Percentiles rank a stretch among this genome's conserved stretches.
phyloP scores from a whole-genome alignment of 768 basidiomycete genomes.

The Tylopilus felleus region DNA sequence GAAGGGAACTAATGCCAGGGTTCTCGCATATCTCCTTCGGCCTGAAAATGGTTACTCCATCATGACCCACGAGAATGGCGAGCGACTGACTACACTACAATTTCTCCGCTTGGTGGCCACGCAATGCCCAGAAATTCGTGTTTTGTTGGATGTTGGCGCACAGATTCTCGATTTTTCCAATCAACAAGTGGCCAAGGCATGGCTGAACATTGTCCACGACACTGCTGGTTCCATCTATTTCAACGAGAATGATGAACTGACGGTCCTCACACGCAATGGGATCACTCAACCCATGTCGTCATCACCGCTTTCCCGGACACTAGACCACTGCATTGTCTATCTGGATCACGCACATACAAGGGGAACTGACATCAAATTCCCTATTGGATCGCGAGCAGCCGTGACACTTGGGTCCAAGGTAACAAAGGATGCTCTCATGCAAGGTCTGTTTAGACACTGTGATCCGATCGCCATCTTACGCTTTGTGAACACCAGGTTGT shows the following conservation, averaged over 20 bases:
- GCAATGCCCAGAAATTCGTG: no score
- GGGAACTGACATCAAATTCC: no score
- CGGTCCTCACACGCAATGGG: slow-evolving; percentile 23
- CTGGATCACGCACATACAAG: slow-evolving; percentile 38
- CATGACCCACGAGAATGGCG: no score
- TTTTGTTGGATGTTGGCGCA: no score
- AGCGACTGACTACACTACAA: no score
- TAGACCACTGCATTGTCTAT: slow-evolving; percentile 32
- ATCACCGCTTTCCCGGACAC: slow-evolving; percentile 26
- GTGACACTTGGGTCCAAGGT: no score
- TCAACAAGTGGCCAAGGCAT: slow-evolving; percentile 34
- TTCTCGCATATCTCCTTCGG: no score
- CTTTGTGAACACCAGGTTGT: slow-evolving; percentile 48
- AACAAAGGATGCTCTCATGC: no score
- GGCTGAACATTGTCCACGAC: slow-evolving; percentile 32
- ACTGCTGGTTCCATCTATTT: slow-evolving; percentile 27
- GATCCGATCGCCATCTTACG: neutral
- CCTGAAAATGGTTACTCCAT: no score
- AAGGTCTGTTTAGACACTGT: slow-evolving; percentile 24
- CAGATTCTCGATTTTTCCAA: no score
- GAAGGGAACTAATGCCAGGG: slow-evolving; percentile 41
- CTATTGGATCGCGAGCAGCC: slow-evolving; percentile 28
- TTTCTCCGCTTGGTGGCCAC: no score
- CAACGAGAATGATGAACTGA: slow-evolving; percentile 27
- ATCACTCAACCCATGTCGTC: slow-evolving; percentile 18